Percentiles rank a stretch among this genome's conserved stretches.
Evolutionary conservation across 2,329 filamentous ascomycete genomes (phyloP).

Genomic region (Beauveria rudraprayagi): DNA sequence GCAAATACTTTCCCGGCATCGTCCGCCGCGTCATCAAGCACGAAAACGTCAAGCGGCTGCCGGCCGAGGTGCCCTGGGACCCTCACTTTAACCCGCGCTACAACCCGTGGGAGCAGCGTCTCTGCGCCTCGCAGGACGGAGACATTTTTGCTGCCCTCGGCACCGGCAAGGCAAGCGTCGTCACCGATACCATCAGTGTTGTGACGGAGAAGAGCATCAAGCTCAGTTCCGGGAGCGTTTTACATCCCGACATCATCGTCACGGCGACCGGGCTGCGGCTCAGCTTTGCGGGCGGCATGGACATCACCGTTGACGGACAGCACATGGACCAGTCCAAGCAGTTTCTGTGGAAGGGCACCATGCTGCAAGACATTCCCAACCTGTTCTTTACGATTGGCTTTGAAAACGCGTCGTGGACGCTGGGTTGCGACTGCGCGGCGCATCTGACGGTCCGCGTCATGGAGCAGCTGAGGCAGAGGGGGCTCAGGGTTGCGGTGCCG

Average conservation of each 20-base stretch:
- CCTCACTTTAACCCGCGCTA: conserved; percentile 49
- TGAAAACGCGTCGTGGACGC: conserved; percentile 52
- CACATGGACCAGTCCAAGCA: conserved; percentile 34
- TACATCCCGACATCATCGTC: conserved; percentile 54
- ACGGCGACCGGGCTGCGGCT: conserved; percentile 57
- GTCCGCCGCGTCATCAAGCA: conserved; percentile 36
- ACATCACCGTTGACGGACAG: conserved; percentile 42
- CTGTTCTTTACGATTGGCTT: conserved; percentile 52
- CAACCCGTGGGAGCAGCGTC: conserved; percentile 58
- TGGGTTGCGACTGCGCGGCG: conserved; percentile 48
- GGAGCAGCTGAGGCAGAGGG: conserved; percentile 38
- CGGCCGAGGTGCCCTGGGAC: conserved; percentile 36
- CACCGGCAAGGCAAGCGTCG: conserved; percentile 30
- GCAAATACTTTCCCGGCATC: conserved; percentile 38
- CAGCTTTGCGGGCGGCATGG: conserved; percentile 44
- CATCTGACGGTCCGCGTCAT: conserved; percentile 42
- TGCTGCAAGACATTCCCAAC: conserved; percentile 58
- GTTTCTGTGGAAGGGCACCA: conserved; percentile 50
- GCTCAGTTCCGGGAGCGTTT: conserved; percentile 32
- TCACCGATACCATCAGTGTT: conserved; percentile 37
- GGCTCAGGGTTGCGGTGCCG: conserved; percentile 35
- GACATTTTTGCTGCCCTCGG: conserved; percentile 37
- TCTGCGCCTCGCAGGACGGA: conserved; percentile 48
- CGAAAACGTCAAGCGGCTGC: conserved; percentile 37
- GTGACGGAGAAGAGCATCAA: conserved; percentile 36